phyloP scores from a whole-genome alignment of 1,284 basidiomycete genomes.

The Sporisorium reilianum region DNA sequence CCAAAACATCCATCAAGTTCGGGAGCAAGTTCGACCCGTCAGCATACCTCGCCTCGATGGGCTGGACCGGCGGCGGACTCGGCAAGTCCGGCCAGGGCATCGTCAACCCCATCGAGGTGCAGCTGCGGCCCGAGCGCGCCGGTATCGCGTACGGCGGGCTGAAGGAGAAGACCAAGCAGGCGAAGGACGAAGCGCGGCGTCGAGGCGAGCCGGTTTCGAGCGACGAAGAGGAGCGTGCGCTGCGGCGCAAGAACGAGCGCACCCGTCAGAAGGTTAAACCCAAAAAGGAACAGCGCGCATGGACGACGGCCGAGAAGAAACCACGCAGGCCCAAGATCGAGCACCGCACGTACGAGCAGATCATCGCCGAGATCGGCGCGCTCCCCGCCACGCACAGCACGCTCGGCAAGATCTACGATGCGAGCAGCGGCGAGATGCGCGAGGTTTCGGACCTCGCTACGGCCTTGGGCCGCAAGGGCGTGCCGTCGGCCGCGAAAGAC shows the following conservation, averaged over 20 bases:
- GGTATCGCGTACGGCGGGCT: slow-evolving; percentile 67
- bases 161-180: slow-evolving; percentile 66
- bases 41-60: slow-evolving; percentile 65
- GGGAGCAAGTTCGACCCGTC: slow-evolving; percentile 63
- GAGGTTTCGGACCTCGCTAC: slow-evolving; percentile 55
- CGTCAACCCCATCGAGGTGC: slow-evolving; percentile 66
- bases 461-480: slow-evolving; percentile 43
- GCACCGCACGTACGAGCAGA: slow-evolving; percentile 68
- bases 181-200: slow-evolving; percentile 52
- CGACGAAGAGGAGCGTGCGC: slow-evolving; percentile 43
- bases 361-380: slow-evolving; percentile 58
- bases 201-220: slow-evolving; percentile 46
- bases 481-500: slow-evolving; percentile 14
- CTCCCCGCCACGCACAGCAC: slow-evolving; percentile 19
- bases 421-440: slow-evolving; percentile 49
- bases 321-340: slow-evolving; percentile 58
- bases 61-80: slow-evolving; percentile 68
- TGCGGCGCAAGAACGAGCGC: background rate
- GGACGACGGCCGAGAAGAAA: slow-evolving; percentile 55
- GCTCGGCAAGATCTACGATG: slow-evolving; percentile 62
- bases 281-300: slow-evolving; percentile 35
- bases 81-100: slow-evolving; percentile 66
- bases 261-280: slow-evolving; percentile 2
- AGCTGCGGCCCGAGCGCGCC: slow-evolving; percentile 63
- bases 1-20: slow-evolving; percentile 46